These are phyloP conservation scores for Yarrowia yakushimensis DNA, from an alignment of 805 yeast genomes.

Conservation along the genomic window DNA sequence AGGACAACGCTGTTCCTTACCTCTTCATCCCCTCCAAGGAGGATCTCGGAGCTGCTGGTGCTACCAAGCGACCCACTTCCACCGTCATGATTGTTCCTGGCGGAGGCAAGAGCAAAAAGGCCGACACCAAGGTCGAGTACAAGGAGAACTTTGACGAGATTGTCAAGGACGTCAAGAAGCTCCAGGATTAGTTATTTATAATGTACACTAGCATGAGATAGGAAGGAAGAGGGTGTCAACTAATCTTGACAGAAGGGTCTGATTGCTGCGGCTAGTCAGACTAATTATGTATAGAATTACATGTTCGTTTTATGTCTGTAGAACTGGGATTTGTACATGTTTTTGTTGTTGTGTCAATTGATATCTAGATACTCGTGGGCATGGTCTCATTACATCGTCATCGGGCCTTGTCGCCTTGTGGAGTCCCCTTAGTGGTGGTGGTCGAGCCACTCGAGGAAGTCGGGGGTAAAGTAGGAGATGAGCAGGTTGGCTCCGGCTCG, in stretches of 20 bases:
- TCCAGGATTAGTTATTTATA: constrained; percentile 28
- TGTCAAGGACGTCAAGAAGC: constrained; percentile 71
- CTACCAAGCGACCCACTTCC: constrained; percentile 98
- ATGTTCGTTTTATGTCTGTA: neutral
- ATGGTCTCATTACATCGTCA: constrained; percentile 11
- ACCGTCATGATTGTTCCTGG: constrained; percentile 97
- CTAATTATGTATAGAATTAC: constrained; percentile 12
- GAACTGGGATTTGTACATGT: neutral
- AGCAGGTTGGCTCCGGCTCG: constrained; percentile 95
- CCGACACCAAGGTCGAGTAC: constrained; percentile 64
- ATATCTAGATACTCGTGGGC: constrained; percentile 6
- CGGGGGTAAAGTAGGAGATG: constrained; percentile 92
- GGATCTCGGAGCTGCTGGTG: constrained; percentile 98
- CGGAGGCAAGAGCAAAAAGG: constrained; percentile 75
- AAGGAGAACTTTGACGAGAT: constrained; percentile 90
- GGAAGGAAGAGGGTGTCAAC: constrained; percentile 8
- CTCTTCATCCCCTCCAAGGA: constrained; percentile 95
- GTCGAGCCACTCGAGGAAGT: constrained; percentile 84
- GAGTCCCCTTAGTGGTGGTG: constrained; percentile 6
- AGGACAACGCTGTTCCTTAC: constrained; percentile 86
- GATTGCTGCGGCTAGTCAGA: neutral
- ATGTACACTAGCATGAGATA: constrained; percentile 24
- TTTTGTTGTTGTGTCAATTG: neutral
- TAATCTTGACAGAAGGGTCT: neutral
- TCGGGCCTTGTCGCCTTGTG: neutral